Evolutionary conservation across 495 filamentous ascomycete species (phyloP).

Genomic region (Staphylotrichum longicolle): DNA sequence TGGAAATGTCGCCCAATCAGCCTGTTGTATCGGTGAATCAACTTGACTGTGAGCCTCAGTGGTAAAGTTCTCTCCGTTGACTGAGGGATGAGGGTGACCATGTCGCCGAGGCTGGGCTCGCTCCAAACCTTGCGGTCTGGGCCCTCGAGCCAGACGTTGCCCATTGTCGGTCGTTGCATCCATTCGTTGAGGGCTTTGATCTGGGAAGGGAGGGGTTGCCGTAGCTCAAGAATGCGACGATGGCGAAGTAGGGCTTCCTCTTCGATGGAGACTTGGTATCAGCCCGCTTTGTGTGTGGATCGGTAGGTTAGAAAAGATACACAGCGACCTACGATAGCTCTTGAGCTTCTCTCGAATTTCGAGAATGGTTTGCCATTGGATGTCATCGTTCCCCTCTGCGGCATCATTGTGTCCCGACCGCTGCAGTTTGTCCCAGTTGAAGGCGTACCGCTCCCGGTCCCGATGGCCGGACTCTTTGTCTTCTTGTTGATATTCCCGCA

Average conservation of each 20-base stretch:
- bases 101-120: conserved; percentile 2
- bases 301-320: not conserved
- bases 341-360: conserved; percentile 17
- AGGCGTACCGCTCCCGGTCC: conserved; percentile 20
- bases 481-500: conserved; percentile 18
- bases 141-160: conserved; percentile 11
- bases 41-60: not conserved
- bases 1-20: not conserved
- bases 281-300: not conserved
- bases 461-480: conserved; percentile 16
- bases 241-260: not conserved
- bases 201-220: not conserved
- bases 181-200: conserved; percentile 12
- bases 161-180: conserved; percentile 12
- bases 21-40: not conserved
- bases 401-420: conserved; percentile 11
- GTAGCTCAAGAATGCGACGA: not conserved
- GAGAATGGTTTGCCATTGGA: conserved; percentile 23
- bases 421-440: conserved; percentile 25
- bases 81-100: not conserved
- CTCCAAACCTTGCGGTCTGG: conserved; percentile 10
- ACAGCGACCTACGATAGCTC: conserved; percentile 8
- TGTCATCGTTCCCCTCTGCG: conserved; percentile 20
- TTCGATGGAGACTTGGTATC: not conserved
- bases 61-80: not conserved